Percentiles rank a stretch among this genome's conserved stretches.
Evolutionary conservation across 2,329 filamentous ascomycete genomes (phyloP).

Genomic region (Epichloe sibirici): DNA sequence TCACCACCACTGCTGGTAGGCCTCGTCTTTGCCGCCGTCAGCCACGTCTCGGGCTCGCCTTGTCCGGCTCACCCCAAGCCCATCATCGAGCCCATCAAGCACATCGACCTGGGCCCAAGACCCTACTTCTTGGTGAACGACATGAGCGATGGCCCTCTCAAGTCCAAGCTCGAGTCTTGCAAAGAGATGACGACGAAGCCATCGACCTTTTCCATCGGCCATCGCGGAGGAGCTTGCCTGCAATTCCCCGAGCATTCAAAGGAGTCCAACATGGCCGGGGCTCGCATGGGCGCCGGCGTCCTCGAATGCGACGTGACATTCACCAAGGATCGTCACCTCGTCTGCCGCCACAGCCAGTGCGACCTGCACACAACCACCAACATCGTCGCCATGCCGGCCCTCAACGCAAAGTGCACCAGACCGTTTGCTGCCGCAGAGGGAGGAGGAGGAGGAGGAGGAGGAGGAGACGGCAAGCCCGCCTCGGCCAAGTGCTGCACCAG

Average conservation of each 20-base stretch:
- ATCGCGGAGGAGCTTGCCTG: conserved; percentile 49
- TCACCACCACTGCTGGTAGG: conserved; percentile 17
- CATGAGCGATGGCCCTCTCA: conserved; percentile 48
- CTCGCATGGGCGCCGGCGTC: conserved; percentile 55
- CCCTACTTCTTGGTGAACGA: conserved; percentile 53
- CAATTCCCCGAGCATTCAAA: conserved; percentile 53
- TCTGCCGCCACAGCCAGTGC: conserved; percentile 56
- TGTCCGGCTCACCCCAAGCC: conserved; percentile 16
- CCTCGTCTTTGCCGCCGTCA: conserved; percentile 19
- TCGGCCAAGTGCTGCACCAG: conserved; percentile 58
- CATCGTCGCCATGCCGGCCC: conserved; percentile 47
- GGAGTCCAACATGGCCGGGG: conserved; percentile 47
- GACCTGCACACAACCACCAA: conserved; percentile 59
- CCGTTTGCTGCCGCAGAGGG: conserved; percentile 44
- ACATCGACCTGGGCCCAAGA: conserved; percentile 48
- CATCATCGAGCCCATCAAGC: conserved; percentile 18
- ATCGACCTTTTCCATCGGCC: conserved; percentile 46
- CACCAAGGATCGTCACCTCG: conserved; percentile 51
- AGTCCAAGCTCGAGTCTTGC: conserved; percentile 46
- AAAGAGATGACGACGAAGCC: conserved; percentile 38
- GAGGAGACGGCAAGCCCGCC: conserved; percentile 32
- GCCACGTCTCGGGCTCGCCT: conserved; percentile 17
- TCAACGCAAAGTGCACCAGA: conserved; percentile 50
- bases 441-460: too few relatives aligned
- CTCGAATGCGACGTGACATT: conserved; percentile 58